Evolutionary conservation across 164 flowering plant species (phyloP).

Genomic region (Tetrastigma voinierianum): DNA sequence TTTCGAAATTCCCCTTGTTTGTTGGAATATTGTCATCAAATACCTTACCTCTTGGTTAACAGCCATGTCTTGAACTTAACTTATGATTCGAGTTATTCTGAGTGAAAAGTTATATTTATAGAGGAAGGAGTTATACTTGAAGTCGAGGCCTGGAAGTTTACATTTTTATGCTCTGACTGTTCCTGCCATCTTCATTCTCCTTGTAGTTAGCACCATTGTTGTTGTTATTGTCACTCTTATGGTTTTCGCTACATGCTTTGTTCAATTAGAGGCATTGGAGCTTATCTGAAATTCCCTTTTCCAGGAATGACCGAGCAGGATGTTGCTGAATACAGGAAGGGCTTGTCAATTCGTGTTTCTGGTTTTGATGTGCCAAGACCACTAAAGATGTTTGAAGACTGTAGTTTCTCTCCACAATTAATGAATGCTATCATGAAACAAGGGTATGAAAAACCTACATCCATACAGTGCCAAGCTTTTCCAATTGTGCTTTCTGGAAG

Average conservation of each 20-base stretch:
- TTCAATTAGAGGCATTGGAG: no score
- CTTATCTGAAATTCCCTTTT: background rate
- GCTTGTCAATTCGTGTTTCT: slow-evolving; percentile 85
- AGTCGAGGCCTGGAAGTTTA: no score
- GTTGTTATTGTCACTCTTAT: background rate
- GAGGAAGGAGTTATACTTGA: no score
- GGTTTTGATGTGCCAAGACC: slow-evolving; percentile 96
- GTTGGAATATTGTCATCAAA: no score
- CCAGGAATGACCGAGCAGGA: slow-evolving; percentile 92
- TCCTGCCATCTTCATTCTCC: background rate
- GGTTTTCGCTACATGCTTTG: background rate
- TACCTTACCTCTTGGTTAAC: no score
- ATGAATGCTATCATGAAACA: slow-evolving; percentile 86
- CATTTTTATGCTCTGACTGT: no score
- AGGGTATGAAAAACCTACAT: slow-evolving; percentile 89
- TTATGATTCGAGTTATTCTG: no score
- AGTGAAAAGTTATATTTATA: no score
- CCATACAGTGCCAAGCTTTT: slow-evolving; percentile 91
- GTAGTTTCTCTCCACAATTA: slow-evolving; percentile 72
- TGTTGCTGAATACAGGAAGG: slow-evolving; percentile 62
- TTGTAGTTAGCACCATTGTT: background rate
- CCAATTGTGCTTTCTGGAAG: slow-evolving; percentile 90
- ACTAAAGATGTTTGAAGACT: slow-evolving; percentile 79
- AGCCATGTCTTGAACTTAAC: no score
- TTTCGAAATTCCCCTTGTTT: no score